A percentile compares a stretch with the other conserved stretches of the same genome.
phyloP scores from a whole-genome alignment of 768 basidiomycete genomes.

The Leccinum disarticulatum region DNA sequence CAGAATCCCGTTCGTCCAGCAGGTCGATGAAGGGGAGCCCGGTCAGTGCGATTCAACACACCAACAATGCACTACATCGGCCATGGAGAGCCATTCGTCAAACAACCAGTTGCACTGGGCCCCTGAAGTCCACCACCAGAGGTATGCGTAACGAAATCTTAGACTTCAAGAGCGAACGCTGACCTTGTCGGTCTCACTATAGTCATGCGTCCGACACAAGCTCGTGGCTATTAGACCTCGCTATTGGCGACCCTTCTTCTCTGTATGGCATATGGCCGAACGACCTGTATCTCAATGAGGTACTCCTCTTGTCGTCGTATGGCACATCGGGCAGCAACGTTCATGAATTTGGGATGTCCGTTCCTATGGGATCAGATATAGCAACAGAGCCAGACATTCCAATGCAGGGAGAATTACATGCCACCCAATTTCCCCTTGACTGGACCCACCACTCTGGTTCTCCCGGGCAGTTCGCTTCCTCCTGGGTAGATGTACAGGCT shows the following conservation, averaged over 20 bases:
- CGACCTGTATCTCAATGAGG: neutral
- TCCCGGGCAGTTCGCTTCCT: conserved; percentile 1
- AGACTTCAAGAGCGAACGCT: neutral
- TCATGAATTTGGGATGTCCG: neutral
- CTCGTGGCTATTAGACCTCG: conserved; percentile 1
- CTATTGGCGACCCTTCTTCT: neutral
- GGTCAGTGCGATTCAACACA: neutral
- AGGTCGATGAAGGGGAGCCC: neutral
- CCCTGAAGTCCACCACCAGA: neutral
- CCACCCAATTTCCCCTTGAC: neutral
- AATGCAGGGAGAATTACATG: neutral
- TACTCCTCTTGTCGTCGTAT: neutral
- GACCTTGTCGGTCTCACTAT: neutral
- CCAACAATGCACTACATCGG: conserved; percentile 5
- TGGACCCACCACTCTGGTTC: neutral
- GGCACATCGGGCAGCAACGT: neutral
- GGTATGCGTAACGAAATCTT: conserved; percentile 11
- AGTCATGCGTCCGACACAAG: conserved; percentile 2
- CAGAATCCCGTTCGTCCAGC: neutral
- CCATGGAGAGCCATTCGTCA: neutral
- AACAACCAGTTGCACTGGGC: neutral
- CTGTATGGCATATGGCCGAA: neutral
- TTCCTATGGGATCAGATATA: neutral
- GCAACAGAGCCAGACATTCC: conserved; percentile 6
- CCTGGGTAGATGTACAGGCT: conserved; percentile 3